A percentile compares a stretch with the other conserved stretches of the same genome.
Evolutionary conservation across 2,329 filamentous ascomycete genomes (phyloP).

Genomic region (Orbilia brochopaga): DNA sequence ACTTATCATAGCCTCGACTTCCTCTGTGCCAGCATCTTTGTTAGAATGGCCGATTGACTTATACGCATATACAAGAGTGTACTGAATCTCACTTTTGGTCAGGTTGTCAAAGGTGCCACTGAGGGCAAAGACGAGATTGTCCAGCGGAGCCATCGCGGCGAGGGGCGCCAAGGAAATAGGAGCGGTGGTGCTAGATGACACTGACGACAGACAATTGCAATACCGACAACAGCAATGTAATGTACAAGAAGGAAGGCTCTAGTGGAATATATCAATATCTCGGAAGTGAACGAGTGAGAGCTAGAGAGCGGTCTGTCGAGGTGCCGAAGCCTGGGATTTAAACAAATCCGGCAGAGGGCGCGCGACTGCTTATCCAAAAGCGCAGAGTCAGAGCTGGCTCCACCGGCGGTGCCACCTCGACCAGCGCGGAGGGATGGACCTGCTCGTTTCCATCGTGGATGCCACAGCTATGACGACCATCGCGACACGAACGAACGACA

Average conservation of each 20-base stretch:
- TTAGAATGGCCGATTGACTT: background rate
- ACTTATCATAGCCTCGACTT: slow-evolving; percentile 61
- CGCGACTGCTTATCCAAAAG: slow-evolving; percentile 25
- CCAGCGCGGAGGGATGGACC: background rate
- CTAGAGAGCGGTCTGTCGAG: slow-evolving; percentile 9
- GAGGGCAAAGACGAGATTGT: slow-evolving; percentile 64
- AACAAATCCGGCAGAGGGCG: slow-evolving; percentile 22
- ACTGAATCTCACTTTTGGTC: slow-evolving; percentile 61
- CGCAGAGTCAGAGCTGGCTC: slow-evolving; percentile 15
- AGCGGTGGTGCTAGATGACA: background rate
- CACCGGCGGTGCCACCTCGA: background rate
- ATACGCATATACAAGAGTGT: too few species aligned
- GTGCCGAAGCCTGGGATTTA: slow-evolving; percentile 36
- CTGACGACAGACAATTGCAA: background rate
- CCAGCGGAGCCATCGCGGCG: slow-evolving; percentile 58
- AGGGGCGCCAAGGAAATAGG: background rate
- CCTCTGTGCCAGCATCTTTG: slow-evolving; percentile 49
- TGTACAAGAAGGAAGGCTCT: slow-evolving; percentile 9
- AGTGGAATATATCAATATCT: too few species aligned
- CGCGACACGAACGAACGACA: background rate
- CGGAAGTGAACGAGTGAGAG: too few species aligned
- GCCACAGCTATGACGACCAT: background rate
- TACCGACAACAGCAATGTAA: too few species aligned
- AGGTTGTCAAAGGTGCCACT: slow-evolving; percentile 67
- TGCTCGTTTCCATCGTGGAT: background rate